phyloP scores from a whole-genome alignment of 768 basidiomycete genomes.

The Agaricus bisporus region DNA sequence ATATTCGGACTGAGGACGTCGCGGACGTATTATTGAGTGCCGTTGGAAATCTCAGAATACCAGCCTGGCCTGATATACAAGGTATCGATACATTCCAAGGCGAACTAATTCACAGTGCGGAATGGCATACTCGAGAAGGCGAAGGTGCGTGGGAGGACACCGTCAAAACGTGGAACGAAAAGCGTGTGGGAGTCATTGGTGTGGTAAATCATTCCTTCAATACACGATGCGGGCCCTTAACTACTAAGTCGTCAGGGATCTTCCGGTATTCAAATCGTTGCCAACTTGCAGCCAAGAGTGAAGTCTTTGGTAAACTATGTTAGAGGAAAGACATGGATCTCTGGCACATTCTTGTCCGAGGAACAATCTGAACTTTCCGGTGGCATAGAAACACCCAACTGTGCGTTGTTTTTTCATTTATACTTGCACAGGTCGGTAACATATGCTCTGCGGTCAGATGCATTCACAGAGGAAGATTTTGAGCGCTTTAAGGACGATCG shows the following conservation, averaged over 20 bases:
- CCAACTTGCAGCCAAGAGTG: conserved; percentile 49
- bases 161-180: conserved; percentile 43
- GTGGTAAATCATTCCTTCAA: conserved; percentile 35
- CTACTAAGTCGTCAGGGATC: conserved; percentile 38
- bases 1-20: conserved; percentile 40
- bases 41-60: conserved; percentile 47
- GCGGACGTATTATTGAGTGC: conserved; percentile 54
- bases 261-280: conserved; percentile 55
- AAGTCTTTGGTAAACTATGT: conserved; percentile 48
- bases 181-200: conserved; percentile 52
- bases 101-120: conserved; percentile 54
- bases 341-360: conserved; percentile 36
- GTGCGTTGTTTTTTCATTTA: conserved; percentile 21
- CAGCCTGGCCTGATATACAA: conserved; percentile 63
- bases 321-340: conserved; percentile 55
- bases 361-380: conserved; percentile 32
- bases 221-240: neutral
- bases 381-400: conserved; percentile 35
- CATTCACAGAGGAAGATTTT: conserved; percentile 46
- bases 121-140: conserved; percentile 41
- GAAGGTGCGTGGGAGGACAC: conserved; percentile 37
- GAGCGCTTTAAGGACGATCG: conserved; percentile 40
- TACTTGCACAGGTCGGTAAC: neutral
- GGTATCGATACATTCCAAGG: conserved; percentile 55
- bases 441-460: conserved; percentile 23